Evolutionary conservation across 345 rosid genomes (phyloP).

Genomic region (Eutrema heterophyllum): DNA sequence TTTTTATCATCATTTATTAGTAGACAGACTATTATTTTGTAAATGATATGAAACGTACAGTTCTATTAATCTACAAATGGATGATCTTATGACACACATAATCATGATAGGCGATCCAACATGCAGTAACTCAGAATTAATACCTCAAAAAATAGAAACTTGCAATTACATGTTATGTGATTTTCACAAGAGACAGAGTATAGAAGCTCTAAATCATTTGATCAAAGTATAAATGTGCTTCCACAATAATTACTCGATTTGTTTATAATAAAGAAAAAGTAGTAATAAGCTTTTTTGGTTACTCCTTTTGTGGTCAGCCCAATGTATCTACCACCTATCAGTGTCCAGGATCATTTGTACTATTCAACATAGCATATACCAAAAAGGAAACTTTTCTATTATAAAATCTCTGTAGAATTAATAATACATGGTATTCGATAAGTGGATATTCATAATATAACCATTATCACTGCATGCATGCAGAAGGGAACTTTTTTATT

Average conservation of each 20-base stretch:
- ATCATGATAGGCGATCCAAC: background rate
- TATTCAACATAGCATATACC: slow-evolving; percentile 7
- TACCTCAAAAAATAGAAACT: background rate
- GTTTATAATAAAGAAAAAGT: background rate
- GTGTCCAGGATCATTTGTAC: slow-evolving; percentile 28
- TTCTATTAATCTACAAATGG: background rate
- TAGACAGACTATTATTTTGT: background rate
- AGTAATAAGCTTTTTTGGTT: background rate
- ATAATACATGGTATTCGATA: background rate
- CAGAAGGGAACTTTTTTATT: background rate
- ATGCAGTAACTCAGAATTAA: background rate
- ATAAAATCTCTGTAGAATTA: background rate
- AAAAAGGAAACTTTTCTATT: background rate
- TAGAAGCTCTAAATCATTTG: background rate
- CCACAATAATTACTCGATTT: background rate
- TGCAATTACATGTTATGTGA: background rate
- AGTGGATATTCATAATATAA: background rate
- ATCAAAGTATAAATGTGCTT: background rate
- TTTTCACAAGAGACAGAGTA: background rate
- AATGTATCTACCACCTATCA: slow-evolving; percentile 9
- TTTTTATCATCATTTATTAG: background rate
- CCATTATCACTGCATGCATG: background rate
- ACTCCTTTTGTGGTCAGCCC: background rate
- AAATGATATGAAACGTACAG: background rate
- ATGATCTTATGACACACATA: background rate